These are phyloP conservation scores for Globisporangium polare DNA, from an alignment of 352 stramenopile genomes.

Conservation along the genomic window DNA sequence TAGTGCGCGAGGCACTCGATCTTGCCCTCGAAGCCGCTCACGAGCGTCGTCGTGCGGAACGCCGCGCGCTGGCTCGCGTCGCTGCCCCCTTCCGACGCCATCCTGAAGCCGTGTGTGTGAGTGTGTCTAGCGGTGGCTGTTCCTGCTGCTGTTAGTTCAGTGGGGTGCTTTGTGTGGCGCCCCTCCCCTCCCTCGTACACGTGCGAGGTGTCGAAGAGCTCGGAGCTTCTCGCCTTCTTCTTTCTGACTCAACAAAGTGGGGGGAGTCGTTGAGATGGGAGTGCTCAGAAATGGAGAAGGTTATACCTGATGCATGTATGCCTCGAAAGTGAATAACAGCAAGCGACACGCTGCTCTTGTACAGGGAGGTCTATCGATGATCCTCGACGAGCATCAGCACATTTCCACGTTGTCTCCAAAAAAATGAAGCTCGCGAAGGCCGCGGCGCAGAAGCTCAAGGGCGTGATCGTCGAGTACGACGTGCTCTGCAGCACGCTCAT, in stretches of 20 bases:
- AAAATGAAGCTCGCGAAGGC: slow-evolving; percentile 67
- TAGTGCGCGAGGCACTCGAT: slow-evolving; percentile 86
- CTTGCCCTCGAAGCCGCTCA: slow-evolving; percentile 75
- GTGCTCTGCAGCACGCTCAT: slow-evolving; percentile 70
- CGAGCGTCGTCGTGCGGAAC: slow-evolving; percentile 72
- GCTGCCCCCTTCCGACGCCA: slow-evolving; percentile 17
- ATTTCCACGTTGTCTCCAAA: not conserved
- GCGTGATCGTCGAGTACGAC: slow-evolving; percentile 74
- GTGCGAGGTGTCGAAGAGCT: not conserved
- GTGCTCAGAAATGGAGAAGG: not conserved
- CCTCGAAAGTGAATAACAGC: no score
- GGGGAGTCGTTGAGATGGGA: not conserved
- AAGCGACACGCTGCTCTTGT: no score
- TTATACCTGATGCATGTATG: not conserved
- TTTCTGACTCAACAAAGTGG: slow-evolving; percentile 2
- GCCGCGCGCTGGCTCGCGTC: slow-evolving; percentile 46
- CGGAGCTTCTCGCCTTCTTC: slow-evolving; percentile 8
- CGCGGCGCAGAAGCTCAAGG: slow-evolving; percentile 66
- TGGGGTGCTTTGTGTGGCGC: not conserved
- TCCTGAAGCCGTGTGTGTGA: not conserved
- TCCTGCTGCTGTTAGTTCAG: not conserved
- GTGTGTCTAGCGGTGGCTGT: not conserved
- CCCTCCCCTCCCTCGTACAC: not conserved
- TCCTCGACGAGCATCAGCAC: not conserved
- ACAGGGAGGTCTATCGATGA: not conserved